Conservation (phyloP, 768 basidiomycete species). For the Auriscalpium vulgare region DNA sequence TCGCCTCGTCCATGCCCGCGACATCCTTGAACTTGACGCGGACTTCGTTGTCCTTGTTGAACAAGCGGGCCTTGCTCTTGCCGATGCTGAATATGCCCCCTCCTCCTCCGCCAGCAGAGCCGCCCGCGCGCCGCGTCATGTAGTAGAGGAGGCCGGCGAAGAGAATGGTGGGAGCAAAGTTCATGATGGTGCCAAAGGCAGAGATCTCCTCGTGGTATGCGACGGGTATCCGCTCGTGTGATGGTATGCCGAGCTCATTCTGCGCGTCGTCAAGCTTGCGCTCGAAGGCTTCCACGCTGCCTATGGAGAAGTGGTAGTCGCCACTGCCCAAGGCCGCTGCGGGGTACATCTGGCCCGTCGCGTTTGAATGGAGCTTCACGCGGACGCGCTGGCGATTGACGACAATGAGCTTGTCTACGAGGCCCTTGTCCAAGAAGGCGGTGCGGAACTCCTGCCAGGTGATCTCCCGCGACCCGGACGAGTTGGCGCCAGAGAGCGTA, state of each 20-base stretch:
- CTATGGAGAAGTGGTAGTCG: constrained; percentile 93
- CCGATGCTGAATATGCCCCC: constrained; percentile 97
- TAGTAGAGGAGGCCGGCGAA: constrained; percentile 87
- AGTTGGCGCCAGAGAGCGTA: constrained; percentile 40
- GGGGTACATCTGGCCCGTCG: constrained; percentile 72
- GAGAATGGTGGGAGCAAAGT: constrained; percentile 92
- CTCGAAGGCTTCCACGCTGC: constrained; percentile 95
- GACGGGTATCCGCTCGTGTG: constrained; percentile 90
- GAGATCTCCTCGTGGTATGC: constrained; percentile 95
- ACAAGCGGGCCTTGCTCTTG: constrained; percentile 89
- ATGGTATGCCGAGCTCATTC: constrained; percentile 84
- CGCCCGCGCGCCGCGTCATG: constrained; percentile 67
- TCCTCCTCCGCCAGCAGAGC: constrained; percentile 51
- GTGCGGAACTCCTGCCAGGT: constrained; percentile 99
- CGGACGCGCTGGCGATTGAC: constrained; percentile 88
- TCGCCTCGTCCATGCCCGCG: constrained; percentile 99
- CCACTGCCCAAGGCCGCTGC: constrained; percentile 40
- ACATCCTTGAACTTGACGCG: constrained; percentile 93
- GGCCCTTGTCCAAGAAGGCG: constrained; percentile 91
- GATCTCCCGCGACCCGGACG: constrained; percentile 71
- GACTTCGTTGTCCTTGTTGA: constrained; percentile 95
- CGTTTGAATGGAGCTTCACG: constrained; percentile 88
- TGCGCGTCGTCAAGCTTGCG: constrained; percentile 93
- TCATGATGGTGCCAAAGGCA: constrained; percentile 69
- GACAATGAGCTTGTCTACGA: constrained; percentile 90